phyloP scores from a whole-genome alignment of 192 early-diverging fungal species.

The Piromyces sp. region DNA sequence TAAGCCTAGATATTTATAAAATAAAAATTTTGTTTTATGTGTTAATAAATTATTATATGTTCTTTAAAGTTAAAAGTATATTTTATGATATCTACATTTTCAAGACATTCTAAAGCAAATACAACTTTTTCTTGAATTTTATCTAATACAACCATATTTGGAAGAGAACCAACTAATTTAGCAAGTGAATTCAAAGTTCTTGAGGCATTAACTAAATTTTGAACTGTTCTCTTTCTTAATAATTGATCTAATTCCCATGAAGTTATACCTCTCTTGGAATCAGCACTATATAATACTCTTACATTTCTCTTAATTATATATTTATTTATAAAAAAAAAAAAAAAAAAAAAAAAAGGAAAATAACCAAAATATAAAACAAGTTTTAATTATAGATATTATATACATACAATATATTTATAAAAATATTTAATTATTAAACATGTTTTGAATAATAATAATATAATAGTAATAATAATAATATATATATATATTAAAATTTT shows the following conservation, averaged over 20 bases:
- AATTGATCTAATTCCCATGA: conserved; percentile 67
- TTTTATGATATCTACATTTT: neutral
- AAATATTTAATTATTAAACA: no score
- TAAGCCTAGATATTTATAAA: neutral
- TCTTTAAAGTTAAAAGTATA: no score
- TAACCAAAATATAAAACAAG: no score
- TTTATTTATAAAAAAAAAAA: neutral
- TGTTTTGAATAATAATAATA: no score
- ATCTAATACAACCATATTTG: conserved; percentile 87
- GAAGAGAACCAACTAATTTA: conserved; percentile 53
- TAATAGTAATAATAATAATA: no score
- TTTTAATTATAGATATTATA: no score
- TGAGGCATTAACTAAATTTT: conserved; percentile 55
- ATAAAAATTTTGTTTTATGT: no score
- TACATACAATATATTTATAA: no score
- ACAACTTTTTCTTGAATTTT: conserved; percentile 56
- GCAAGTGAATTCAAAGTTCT: conserved; percentile 63
- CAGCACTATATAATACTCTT: conserved; percentile 10
- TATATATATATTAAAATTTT: no score
- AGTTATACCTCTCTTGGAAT: conserved; percentile 47
- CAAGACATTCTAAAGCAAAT: conserved; percentile 2
- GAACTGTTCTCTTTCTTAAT: conserved; percentile 43
- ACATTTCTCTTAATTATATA: neutral
- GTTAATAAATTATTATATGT: no score
- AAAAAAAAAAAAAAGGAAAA: no score